Percentiles rank a stretch among this genome's conserved stretches.
These are phyloP conservation scores for Biancaea sappan DNA, from an alignment of 306 rosid species.

Conservation along the genomic window DNA sequence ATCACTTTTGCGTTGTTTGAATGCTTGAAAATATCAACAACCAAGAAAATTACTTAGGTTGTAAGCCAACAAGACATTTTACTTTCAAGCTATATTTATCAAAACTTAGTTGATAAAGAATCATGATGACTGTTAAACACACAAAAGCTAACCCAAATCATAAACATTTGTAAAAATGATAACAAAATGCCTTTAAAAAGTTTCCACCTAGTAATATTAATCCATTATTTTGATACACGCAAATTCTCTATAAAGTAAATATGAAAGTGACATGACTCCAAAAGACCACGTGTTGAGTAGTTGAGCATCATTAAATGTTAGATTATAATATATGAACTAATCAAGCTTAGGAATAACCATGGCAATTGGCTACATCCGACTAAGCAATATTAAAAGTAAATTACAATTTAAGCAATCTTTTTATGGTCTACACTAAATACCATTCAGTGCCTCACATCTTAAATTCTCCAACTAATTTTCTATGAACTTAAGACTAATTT, in stretches of 20 bases:
- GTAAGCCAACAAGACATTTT: neutral
- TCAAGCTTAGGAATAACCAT: neutral
- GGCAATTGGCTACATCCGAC: neutral
- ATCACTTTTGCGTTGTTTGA: neutral
- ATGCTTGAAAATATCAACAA: neutral
- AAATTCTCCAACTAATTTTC: neutral
- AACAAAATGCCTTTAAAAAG: neutral
- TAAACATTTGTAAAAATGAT: neutral
- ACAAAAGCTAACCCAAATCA: neutral
- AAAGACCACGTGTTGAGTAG: neutral
- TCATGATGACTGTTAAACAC: neutral
- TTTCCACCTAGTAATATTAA: neutral
- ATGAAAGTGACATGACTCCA: neutral
- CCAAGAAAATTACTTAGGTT: conserved; percentile 1
- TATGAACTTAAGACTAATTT: conserved; percentile 8
- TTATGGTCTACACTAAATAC: neutral
- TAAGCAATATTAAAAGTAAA: neutral
- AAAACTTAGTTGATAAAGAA: neutral
- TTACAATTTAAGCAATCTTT: neutral
- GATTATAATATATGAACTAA: conserved; percentile 7
- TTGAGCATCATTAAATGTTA: conserved; percentile 5
- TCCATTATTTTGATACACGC: neutral
- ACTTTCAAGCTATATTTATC: neutral
- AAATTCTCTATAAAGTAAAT: conserved; percentile 13
- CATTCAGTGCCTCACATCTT: neutral